Conservation (phyloP, 2,329 filamentous ascomycete genomes). For the Didymella lethalis region DNA sequence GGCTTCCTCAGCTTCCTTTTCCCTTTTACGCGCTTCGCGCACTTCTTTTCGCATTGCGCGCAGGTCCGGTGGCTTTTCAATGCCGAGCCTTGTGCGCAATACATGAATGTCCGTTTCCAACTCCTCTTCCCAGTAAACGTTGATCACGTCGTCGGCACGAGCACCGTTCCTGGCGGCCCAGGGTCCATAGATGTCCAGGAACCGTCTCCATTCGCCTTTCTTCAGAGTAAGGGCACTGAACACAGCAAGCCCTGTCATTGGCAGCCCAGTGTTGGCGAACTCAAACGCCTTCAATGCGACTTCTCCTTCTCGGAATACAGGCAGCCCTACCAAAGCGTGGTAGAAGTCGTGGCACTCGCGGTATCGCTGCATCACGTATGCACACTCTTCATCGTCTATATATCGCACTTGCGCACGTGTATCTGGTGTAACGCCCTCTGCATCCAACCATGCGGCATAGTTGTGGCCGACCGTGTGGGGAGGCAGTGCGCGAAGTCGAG, state of each 20-base stretch:
- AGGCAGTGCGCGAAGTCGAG: conserved; percentile 75
- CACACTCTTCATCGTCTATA: conserved; percentile 93
- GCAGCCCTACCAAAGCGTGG: conserved; percentile 90
- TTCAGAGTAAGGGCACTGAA: conserved; percentile 74
- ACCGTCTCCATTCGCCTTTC: conserved; percentile 68
- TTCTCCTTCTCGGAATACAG: conserved; percentile 93
- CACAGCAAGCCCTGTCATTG: conserved; percentile 91
- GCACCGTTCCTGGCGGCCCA: conserved; percentile 91
- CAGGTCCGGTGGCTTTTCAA: conserved; percentile 89
- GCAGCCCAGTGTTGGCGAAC: conserved; percentile 90
- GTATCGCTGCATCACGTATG: conserved; percentile 98
- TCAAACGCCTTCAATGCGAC: conserved; percentile 98
- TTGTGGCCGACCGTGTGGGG: conserved; percentile 77
- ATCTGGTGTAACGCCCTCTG: conserved; percentile 91
- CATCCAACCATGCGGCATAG: conserved; percentile 91
- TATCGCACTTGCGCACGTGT: conserved; percentile 83
- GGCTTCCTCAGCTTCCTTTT: conserved; percentile 60
- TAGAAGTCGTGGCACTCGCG: conserved; percentile 98
- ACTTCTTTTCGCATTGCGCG: conserved; percentile 76
- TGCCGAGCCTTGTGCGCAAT: conserved; percentile 76
- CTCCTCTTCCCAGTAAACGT: conserved; percentile 98
- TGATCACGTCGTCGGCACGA: conserved; percentile 80
- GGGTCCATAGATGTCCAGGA: conserved; percentile 79
- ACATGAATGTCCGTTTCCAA: conserved; percentile 82
- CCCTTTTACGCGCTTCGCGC: conserved; percentile 71